Evolutionary conservation across 176 grass and related monocot genomes (phyloP), one percentile per base, ranked within the genome.

Genomic region (Carex kokanica): DNA sequence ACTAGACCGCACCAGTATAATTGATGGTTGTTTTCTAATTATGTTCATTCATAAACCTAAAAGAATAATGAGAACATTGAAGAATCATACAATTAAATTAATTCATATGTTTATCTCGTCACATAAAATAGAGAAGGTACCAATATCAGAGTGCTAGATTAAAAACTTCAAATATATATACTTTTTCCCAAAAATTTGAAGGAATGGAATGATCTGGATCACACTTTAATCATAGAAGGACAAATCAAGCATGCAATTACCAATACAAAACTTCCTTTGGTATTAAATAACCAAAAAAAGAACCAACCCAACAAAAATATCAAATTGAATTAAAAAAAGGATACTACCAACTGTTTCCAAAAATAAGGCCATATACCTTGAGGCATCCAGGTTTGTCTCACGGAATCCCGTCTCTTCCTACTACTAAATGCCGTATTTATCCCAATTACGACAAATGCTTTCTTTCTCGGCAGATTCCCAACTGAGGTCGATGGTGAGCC

Each of bases 381-480:
- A 59, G 91, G 93, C 93, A 98, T 95, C 96, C 96, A 98, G 7
- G 92, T 95, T 74, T 90, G 82, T 83, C 96, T 90, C 56, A 98
- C 93, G n/a, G 96, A 95, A 57, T 98, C 96, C 45, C 96, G 88
- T 18, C 96, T 92, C 83, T 90, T 98, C 85, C 88, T 87, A 84
- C 96, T 98, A 64, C 89, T 98, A 89, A 98, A 98, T 40, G 95
- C 95, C 1, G 95, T 98, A 47, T 98, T 98, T 59, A 98, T 85
- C 83, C 92, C 95, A 58, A 98, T 94, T 59, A 95, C 91, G 1
- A 90, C 88, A 84, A 91, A 93, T 49, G 84, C 91, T 49, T 90
- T 98, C 66, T 88, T 95, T 88, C 83, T 93, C 13, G 88, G 66
- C 58, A 67, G 64, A 14, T 62, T 64, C 31, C 40, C 73, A 66